Percentiles rank a stretch among this genome's conserved stretches.
phyloP scores from a whole-genome alignment of 23 red algal species.

The Gracilaria caudata region DNA sequence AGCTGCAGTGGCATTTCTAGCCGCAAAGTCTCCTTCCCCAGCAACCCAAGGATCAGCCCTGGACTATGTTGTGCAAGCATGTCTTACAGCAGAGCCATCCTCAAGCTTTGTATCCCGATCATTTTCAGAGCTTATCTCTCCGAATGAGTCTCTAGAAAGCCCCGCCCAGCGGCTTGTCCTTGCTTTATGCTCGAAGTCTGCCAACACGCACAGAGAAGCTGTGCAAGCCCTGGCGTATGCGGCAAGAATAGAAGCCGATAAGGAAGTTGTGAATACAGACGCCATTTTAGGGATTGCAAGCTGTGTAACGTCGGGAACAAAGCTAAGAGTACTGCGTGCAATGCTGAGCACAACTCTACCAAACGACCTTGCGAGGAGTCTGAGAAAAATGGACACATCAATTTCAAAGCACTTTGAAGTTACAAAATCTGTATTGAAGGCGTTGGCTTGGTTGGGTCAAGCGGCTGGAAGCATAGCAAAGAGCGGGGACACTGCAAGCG shows the following conservation, averaged over 20 bases:
- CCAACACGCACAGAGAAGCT: slow-evolving; percentile 23
- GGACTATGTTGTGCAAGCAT: slow-evolving; percentile 50
- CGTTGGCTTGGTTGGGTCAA: slow-evolving; percentile 30
- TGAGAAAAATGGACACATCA: slow-evolving; percentile 34
- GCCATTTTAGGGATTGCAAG: slow-evolving; percentile 41
- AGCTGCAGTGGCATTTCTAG: slow-evolving; percentile 49
- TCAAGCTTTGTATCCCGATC: slow-evolving; percentile 3
- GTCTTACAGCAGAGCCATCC: slow-evolving; percentile 8
- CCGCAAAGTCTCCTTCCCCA: slow-evolving; percentile 11
- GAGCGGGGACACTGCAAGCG: slow-evolving; percentile 14
- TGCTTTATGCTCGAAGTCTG: slow-evolving; percentile 32
- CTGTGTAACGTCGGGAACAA: slow-evolving; percentile 42
- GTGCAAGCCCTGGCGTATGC: slow-evolving; percentile 32
- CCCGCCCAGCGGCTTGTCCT: slow-evolving; percentile 34
- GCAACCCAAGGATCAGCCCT: slow-evolving; percentile 27
- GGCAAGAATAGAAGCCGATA: slow-evolving; percentile 37
- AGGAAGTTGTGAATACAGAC: slow-evolving; percentile 1
- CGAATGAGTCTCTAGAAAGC: slow-evolving; percentile 22
- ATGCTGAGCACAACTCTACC: slow-evolving; percentile 35
- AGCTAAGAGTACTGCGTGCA: slow-evolving; percentile 32
- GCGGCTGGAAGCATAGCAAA: slow-evolving; percentile 34
- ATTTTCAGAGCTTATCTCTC: slow-evolving; percentile 20
- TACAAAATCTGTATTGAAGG: slow-evolving; percentile 48
- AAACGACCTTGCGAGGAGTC: slow-evolving; percentile 58
- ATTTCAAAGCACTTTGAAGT: slow-evolving; percentile 49